Evolutionary conservation across 2,329 filamentous ascomycete species (phyloP).

Genomic region (Elsinoe perseae): DNA sequence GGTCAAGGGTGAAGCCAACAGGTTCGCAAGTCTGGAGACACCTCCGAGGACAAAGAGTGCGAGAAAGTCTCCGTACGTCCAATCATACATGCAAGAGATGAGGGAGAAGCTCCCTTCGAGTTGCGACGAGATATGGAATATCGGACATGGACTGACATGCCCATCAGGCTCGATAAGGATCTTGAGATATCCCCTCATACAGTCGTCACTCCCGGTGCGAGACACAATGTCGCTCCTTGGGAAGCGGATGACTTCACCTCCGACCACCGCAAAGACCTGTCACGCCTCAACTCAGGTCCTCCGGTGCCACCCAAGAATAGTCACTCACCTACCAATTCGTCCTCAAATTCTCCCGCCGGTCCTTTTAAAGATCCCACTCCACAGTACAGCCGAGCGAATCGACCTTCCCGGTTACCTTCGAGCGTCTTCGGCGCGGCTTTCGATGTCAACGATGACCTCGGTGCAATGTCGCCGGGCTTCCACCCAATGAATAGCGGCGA

Average conservation of each 20-base stretch:
- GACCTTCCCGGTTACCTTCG: slow-evolving; percentile 32
- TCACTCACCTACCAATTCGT: slow-evolving; percentile 30
- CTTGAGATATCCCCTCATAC: slow-evolving; percentile 37
- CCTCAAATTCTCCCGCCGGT: not conserved
- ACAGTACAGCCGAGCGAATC: slow-evolving; percentile 28
- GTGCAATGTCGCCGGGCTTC: slow-evolving; percentile 63
- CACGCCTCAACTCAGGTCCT: slow-evolving; percentile 51
- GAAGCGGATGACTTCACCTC: slow-evolving; percentile 51
- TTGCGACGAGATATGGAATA: not conserved
- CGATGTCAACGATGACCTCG: slow-evolving; percentile 63
- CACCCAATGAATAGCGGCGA: slow-evolving; percentile 45
- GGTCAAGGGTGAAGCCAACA: slow-evolving; percentile 51
- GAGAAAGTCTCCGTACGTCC: slow-evolving; percentile 34
- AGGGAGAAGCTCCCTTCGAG: not conserved
- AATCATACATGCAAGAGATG: not conserved
- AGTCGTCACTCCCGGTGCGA: slow-evolving; percentile 35
- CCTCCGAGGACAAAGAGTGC: slow-evolving; percentile 18
- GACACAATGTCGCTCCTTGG: slow-evolving; percentile 44
- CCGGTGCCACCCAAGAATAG: slow-evolving; percentile 20
- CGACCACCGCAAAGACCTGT: slow-evolving; percentile 65
- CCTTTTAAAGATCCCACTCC: slow-evolving; percentile 36
- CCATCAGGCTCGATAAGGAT: slow-evolving; percentile 38
- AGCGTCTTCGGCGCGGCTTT: slow-evolving; percentile 50
- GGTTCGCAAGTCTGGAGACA: slow-evolving; percentile 25
- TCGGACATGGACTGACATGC: not conserved